phyloP scores from a whole-genome alignment of 2,329 filamentous ascomycete genomes.

The Aspergillus fijiensis region DNA sequence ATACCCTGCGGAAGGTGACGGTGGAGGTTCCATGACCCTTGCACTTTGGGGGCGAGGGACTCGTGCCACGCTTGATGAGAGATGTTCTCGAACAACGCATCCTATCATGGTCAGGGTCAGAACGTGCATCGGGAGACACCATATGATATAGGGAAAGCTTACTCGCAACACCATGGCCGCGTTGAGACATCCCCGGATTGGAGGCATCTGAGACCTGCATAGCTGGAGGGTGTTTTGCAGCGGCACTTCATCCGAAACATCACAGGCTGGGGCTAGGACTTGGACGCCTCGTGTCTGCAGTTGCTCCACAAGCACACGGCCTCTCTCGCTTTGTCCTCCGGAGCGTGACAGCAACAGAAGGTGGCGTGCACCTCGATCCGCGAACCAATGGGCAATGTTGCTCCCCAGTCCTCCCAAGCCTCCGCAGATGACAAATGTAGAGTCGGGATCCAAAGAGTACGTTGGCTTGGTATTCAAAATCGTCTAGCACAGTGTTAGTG shows the following conservation, averaged over 20 bases:
- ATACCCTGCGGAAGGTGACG: slow-evolving; percentile 18
- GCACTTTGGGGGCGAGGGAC: slow-evolving; percentile 34
- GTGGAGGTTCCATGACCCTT: slow-evolving; percentile 24
- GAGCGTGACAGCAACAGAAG: slow-evolving; percentile 6
- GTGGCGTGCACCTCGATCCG: slow-evolving; percentile 8
- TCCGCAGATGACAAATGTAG: slow-evolving; percentile 13
- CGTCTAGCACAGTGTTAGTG: no score
- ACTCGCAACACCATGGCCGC: slow-evolving; percentile 28
- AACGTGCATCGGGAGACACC: no score
- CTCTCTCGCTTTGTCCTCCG: no score
- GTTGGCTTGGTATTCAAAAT: no score
- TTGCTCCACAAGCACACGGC: no score
- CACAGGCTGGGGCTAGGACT: slow-evolving; percentile 21
- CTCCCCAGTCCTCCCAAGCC: slow-evolving; percentile 14
- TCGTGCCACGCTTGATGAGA: slow-evolving; percentile 28
- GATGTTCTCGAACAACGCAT: slow-evolving; percentile 38
- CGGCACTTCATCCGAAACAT: slow-evolving; percentile 28
- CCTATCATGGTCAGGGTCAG: slow-evolving; percentile 5
- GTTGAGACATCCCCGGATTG: slow-evolving; percentile 30
- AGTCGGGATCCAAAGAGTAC: background rate
- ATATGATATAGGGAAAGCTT: background rate
- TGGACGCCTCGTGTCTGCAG: background rate
- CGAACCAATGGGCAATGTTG: slow-evolving; percentile 7
- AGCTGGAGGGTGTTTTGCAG: slow-evolving; percentile 16
- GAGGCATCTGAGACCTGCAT: slow-evolving; percentile 18